Evolutionary conservation across 257 asterid genomes (phyloP), one percentile per base, ranked within the genome.

Genomic region (Solanum arcanum): DNA sequence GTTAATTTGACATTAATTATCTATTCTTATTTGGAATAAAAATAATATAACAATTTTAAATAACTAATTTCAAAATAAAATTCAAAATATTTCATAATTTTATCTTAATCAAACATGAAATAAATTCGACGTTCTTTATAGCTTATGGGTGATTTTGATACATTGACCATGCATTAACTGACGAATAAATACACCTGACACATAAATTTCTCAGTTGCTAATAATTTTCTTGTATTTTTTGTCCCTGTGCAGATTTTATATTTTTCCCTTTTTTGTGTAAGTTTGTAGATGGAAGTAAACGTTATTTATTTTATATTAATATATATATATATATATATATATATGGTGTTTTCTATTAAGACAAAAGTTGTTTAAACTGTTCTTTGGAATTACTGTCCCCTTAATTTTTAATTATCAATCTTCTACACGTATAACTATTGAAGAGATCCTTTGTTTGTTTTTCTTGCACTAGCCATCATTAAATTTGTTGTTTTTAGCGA

Each of bases 361-460:
- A 78, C 27, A 46, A 25, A 27, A 16, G 0, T 70, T 13, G 3
- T 44, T 90, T 44, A 35, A 18, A 84, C 90, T 87, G 89, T 80
- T 87, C 59, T 52, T 16, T 87, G 83, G 47, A 72, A 80, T 81
- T 81, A 59, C 16, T 21, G 7, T 33, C 52, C 20, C 76, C 76
- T 49, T 23, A 44, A 20, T 60, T 25, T 78, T 64, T 29, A 66
- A 80, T 86, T 92, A 87, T 62, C 86, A 88, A 86, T 91, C 92
- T 86, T 89, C 89, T 88, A 89, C 72, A 56, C 39, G 70, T 86
- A 88, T 82, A 88, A 88, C 85, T 86, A 87, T 86, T 88, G 33
- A 39, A 84, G 64, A 84, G 76, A 83, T 82, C 70, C 80, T 81
- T 46, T 86, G 29, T 72, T 66, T 46, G 52, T 56, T 56, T 56